A percentile compares a stretch with the other conserved stretches of the same genome.
Conservation (phyloP, 352 stramenopile genomes). For the Phytophthora litchii region DNA sequence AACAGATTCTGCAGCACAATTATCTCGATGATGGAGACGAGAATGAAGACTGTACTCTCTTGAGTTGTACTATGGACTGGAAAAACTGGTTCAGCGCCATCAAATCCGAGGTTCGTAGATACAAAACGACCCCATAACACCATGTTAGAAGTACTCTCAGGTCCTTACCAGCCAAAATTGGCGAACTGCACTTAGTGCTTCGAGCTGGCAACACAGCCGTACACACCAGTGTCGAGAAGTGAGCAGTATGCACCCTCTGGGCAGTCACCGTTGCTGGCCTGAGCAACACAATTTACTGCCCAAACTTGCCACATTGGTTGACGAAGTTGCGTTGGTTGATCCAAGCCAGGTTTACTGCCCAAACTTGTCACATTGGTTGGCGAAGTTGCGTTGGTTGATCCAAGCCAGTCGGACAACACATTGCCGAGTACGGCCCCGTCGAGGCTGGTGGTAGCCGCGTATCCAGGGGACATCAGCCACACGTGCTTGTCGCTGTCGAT, state of each 20-base stretch:
- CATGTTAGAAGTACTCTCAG: slow-evolving; percentile 5
- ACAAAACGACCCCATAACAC: slow-evolving; percentile 12
- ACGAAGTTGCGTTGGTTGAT: slow-evolving; percentile 10
- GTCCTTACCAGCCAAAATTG: slow-evolving; percentile 9
- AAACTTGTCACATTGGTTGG: neutral
- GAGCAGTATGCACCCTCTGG: slow-evolving; percentile 29
- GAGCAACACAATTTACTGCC: slow-evolving; percentile 18
- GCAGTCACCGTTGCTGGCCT: slow-evolving; percentile 24
- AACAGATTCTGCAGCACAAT: slow-evolving; percentile 36
- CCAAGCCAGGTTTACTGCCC: slow-evolving; percentile 3
- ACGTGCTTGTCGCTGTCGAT: slow-evolving; percentile 35
- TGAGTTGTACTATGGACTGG: too few species aligned
- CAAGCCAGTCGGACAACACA: slow-evolving; percentile 27
- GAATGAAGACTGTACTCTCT: too few species aligned
- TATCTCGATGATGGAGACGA: slow-evolving; percentile 28
- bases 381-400: slow-evolving; percentile 10
- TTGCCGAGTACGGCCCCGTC: slow-evolving; percentile 23
- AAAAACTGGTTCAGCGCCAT: too few species aligned
- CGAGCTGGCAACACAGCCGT: slow-evolving; percentile 27
- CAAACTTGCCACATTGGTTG: neutral
- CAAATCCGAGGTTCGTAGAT: too few species aligned
- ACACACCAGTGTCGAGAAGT: too few species aligned
- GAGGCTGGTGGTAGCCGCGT: slow-evolving; percentile 13
- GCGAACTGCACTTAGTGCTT: slow-evolving; percentile 19
- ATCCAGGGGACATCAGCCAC: slow-evolving; percentile 20